Evolutionary conservation across 768 basidiomycete species (phyloP).

Genomic region (Termitomyces eurrhizus): DNA sequence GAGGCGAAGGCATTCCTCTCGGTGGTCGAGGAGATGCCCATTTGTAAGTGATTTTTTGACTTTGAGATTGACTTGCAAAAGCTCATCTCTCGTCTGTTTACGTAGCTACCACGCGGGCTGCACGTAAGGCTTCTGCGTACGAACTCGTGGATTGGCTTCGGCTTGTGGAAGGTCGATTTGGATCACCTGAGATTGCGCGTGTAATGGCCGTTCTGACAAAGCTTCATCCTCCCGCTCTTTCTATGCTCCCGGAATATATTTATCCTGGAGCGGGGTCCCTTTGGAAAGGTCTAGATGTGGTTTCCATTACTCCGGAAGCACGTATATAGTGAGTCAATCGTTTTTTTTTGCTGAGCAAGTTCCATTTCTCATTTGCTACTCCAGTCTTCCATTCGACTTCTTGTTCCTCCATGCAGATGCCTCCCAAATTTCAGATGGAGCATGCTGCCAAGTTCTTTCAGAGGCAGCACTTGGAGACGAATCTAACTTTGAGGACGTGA

Average conservation of each 20-base stretch:
- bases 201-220: conserved; percentile 35
- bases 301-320: conserved; percentile 19
- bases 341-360: neutral
- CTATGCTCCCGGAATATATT: conserved; percentile 39
- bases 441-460: conserved; percentile 31
- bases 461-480: conserved; percentile 24
- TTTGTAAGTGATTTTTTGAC: too few relatives aligned
- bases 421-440: conserved; percentile 22
- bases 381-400: conserved; percentile 35
- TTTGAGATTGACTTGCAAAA: conserved; percentile 23
- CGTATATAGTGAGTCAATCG: conserved; percentile 10
- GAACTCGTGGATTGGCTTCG: conserved; percentile 67
- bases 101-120: conserved; percentile 34
- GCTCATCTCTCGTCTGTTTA: neutral
- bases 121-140: conserved; percentile 38
- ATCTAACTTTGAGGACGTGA: conserved; percentile 26
- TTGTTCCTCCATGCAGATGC: conserved; percentile 35
- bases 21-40: too few relatives aligned
- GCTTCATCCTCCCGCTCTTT: conserved; percentile 39
- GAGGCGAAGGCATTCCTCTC: conserved; percentile 42
- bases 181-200: conserved; percentile 33
- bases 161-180: conserved; percentile 33
- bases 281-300: conserved; percentile 34
- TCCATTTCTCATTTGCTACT: neutral
- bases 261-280: conserved; percentile 38